These are phyloP conservation scores for Penicillium sp. DNA, from an alignment of 2,329 filamentous ascomycete genomes.

Conservation along the genomic window DNA sequence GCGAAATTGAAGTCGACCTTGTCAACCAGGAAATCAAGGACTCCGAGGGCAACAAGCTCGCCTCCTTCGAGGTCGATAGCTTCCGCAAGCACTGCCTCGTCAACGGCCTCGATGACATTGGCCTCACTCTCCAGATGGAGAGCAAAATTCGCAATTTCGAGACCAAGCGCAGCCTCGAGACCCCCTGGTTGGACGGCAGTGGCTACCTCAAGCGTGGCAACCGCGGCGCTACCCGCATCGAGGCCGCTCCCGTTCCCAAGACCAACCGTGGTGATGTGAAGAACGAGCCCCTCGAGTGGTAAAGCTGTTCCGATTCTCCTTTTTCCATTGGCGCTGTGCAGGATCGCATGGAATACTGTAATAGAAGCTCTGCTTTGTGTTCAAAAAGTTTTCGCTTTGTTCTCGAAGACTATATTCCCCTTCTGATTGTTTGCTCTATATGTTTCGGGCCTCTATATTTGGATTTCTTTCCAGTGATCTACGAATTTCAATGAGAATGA, in stretches of 20 bases:
- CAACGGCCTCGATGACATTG: slow-evolving; percentile 94
- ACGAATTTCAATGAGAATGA: slow-evolving; percentile 26
- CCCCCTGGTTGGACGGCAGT: slow-evolving; percentile 86
- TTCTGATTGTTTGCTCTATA: slow-evolving; percentile 8
- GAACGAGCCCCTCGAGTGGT: slow-evolving; percentile 88
- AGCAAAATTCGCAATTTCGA: slow-evolving; percentile 86
- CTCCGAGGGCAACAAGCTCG: slow-evolving; percentile 68
- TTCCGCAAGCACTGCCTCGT: slow-evolving; percentile 93
- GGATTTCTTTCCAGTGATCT: slow-evolving; percentile 10
- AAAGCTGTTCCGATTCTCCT: slow-evolving; percentile 27
- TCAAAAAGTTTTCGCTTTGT: slow-evolving; percentile 9
- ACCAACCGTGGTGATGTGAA: slow-evolving; percentile 84
- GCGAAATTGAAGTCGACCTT: slow-evolving; percentile 86
- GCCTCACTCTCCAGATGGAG: slow-evolving; percentile 86
- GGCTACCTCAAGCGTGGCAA: slow-evolving; percentile 67
- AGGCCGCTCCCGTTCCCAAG: slow-evolving; percentile 71
- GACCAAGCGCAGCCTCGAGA: slow-evolving; percentile 69
- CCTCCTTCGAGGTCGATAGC: slow-evolving; percentile 81
- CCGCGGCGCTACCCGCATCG: slow-evolving; percentile 58
- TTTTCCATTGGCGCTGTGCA: slow-evolving; percentile 4
- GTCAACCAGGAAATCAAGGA: slow-evolving; percentile 79
- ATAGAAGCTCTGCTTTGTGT: slow-evolving; percentile 8
- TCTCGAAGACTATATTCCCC: slow-evolving; percentile 23
- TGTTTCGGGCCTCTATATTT: slow-evolving; percentile 12
- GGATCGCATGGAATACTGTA: slow-evolving; percentile 11